Percentiles rank a stretch among this genome's conserved stretches.
These are phyloP conservation scores for Adansonia madagascariensis DNA, from an alignment of 441 rosid species.

Conservation along the genomic window DNA sequence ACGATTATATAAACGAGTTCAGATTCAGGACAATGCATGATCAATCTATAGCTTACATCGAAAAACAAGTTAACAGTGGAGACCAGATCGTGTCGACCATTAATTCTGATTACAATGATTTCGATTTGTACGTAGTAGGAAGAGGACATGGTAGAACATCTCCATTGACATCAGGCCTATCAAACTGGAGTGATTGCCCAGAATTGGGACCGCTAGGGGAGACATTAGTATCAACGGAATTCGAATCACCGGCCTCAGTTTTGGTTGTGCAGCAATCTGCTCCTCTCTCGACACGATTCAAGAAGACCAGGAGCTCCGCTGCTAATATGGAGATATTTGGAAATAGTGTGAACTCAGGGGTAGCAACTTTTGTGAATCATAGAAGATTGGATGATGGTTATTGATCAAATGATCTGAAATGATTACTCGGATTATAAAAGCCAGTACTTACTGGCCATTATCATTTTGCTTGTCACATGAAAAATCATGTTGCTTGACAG, in stretches of 20 bases:
- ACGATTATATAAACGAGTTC: slow-evolving; percentile 44
- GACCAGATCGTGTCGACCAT: slow-evolving; percentile 14
- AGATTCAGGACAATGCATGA: slow-evolving; percentile 39
- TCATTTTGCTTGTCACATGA: background rate
- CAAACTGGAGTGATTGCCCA: slow-evolving; percentile 17
- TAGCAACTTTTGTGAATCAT: slow-evolving; percentile 17
- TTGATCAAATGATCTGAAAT: too few species aligned
- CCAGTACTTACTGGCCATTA: background rate
- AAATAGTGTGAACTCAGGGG: background rate
- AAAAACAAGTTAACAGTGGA: slow-evolving; percentile 31
- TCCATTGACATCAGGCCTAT: slow-evolving; percentile 17
- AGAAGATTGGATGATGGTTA: slow-evolving; percentile 5
- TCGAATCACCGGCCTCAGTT: background rate
- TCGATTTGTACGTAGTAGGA: slow-evolving; percentile 26
- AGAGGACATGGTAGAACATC: slow-evolving; percentile 16
- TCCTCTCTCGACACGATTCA: background rate
- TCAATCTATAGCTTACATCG: slow-evolving; percentile 34
- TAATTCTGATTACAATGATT: background rate
- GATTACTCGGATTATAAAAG: too few species aligned
- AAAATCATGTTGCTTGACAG: background rate
- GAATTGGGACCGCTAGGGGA: slow-evolving; percentile 26
- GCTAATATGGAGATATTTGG: background rate
- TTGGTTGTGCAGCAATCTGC: slow-evolving; percentile 26
- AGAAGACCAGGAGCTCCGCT: background rate
- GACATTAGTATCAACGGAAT: slow-evolving; percentile 17